A percentile compares a stretch with the other conserved stretches of the same genome.
Conservation (phyloP, 1,139 yeast species). For the Suhomyces panamericanus region DNA sequence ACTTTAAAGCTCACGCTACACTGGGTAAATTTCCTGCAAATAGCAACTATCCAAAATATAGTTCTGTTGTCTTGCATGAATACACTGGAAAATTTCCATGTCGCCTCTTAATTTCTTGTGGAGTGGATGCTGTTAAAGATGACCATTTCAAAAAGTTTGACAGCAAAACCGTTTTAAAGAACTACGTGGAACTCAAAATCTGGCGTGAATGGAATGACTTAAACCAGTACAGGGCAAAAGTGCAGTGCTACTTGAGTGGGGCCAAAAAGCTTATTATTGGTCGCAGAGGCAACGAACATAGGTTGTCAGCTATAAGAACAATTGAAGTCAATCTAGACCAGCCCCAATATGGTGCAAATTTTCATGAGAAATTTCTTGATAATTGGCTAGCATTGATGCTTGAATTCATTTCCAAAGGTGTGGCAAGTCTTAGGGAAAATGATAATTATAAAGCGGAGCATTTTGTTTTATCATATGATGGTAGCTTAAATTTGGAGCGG, state of each 20-base stretch:
- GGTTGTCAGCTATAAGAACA: not conserved
- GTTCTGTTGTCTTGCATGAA: conserved; percentile 4
- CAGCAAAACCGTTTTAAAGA: not conserved
- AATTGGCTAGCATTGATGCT: conserved; percentile 3
- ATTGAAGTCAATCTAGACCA: not conserved
- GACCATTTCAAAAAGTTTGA: not conserved
- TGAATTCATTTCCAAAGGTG: not conserved
- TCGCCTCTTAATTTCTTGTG: conserved; percentile 1
- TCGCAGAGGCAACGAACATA: not conserved
- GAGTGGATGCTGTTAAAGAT: conserved; percentile 8
- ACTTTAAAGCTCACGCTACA: conserved; percentile 8
- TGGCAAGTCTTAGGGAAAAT: not conserved
- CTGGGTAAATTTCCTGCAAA: not conserved
- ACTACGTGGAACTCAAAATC: conserved; percentile 7
- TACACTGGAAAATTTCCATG: not conserved
- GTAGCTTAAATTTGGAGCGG: too few relatives aligned
- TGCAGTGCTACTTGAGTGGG: conserved; percentile 9
- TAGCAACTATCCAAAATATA: not conserved
- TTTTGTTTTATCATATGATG: too few relatives aligned
- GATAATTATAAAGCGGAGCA: too few relatives aligned
- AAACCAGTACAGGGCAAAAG: not conserved
- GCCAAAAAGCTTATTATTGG: not conserved
- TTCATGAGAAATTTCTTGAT: not conserved
- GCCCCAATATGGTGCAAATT: not conserved
- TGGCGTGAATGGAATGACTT: not conserved